These are phyloP conservation scores for Fusarium globosum DNA, from an alignment of 2,329 filamentous ascomycete genomes.

Conservation along the genomic window DNA sequence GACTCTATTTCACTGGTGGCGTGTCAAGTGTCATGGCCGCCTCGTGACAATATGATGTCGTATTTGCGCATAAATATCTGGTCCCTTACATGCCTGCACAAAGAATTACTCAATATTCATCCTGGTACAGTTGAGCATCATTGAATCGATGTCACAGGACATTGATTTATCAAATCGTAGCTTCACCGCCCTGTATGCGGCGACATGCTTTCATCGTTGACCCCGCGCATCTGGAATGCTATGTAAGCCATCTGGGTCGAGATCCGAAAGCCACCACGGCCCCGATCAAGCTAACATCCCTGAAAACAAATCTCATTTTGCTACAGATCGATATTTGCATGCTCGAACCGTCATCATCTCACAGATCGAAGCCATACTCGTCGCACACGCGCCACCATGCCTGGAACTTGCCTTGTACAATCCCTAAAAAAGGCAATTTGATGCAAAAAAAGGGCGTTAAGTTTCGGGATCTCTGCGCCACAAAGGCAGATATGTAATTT, in stretches of 20 bases:
- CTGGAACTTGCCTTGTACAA: neutral
- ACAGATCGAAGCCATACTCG: neutral
- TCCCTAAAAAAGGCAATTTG: neutral
- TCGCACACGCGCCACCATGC: neutral
- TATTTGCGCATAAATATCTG: neutral
- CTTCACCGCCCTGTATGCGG: neutral
- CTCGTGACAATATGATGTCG: neutral
- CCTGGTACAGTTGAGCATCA: accelerated
- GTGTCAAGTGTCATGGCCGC: neutral
- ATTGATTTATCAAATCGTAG: too few species aligned
- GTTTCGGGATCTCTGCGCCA: neutral
- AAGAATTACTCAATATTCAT: too few species aligned
- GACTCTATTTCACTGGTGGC: neutral
- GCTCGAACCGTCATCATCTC: neutral
- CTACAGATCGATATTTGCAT: neutral
- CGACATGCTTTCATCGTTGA: neutral
- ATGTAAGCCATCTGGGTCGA: neutral
- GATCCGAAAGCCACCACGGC: neutral
- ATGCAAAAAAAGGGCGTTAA: neutral
- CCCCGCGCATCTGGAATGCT: neutral
- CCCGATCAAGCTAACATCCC: too few species aligned
- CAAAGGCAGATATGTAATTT: neutral
- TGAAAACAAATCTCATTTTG: neutral
- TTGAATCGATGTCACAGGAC: accelerated
- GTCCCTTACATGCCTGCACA: neutral